Conservation (phyloP, 805 yeast genomes). For the Suhomyces sp. region DNA sequence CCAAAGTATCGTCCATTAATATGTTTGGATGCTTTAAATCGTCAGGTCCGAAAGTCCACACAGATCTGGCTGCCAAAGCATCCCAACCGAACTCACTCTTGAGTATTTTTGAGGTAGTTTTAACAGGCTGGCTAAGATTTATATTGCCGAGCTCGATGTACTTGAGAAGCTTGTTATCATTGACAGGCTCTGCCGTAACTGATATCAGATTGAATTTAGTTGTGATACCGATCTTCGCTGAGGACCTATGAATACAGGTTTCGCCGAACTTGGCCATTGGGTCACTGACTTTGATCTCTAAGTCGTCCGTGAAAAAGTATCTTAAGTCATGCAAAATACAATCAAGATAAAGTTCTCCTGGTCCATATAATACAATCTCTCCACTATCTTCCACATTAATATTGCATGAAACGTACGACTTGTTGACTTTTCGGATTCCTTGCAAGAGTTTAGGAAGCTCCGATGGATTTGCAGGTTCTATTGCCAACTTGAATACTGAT, state of each 20-base stretch:
- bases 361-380: constrained; percentile 73
- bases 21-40: constrained; percentile 46
- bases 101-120: constrained; percentile 51
- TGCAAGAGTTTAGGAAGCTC: constrained; percentile 71
- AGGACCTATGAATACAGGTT: constrained; percentile 63
- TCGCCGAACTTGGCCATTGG: constrained; percentile 81
- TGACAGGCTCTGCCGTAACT: constrained; percentile 73
- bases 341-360: constrained; percentile 88
- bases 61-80: constrained; percentile 72
- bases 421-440: constrained; percentile 62
- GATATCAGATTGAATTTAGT: constrained; percentile 60
- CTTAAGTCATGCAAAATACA: constrained; percentile 78
- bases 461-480: constrained; percentile 77
- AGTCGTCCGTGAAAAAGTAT: constrained; percentile 50
- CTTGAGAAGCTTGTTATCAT: constrained; percentile 42
- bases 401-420: constrained; percentile 61
- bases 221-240: constrained; percentile 60
- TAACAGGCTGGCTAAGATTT: constrained; percentile 31
- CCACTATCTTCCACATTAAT: constrained; percentile 86
- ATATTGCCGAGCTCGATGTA: constrained; percentile 56
- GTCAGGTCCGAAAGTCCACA: constrained; percentile 70
- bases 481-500: constrained; percentile 69
- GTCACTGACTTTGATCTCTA: constrained; percentile 78
- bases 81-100: constrained; percentile 73
- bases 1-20: constrained; percentile 68